Base-by-base conservation (phyloP, 352 stramenopile species). In the Globisporangium spinosum region DNA sequence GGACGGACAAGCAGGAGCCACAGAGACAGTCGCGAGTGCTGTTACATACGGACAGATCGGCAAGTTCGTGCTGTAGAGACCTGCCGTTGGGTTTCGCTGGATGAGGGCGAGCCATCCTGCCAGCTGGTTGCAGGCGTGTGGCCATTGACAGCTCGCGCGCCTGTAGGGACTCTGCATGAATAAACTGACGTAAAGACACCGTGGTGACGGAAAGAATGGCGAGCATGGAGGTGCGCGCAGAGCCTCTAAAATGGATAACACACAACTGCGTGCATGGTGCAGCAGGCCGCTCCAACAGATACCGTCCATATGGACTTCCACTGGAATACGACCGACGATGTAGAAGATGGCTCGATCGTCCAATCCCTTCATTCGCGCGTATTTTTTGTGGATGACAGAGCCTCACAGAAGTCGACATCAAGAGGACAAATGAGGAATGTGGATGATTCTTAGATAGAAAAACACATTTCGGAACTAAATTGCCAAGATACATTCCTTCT, bases 281-380 rank as follows among this genome's bases (percentile, higher is more conserved):
- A 51, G 20, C 9, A 17, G 9, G 12, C 35, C 13, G 17, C 38
- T 9, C 17, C 4, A 7, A n/a, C 15, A n/a, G 8, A 22, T 8
- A 22, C 43, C 6, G 17, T 51, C 17, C 43, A 51, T 51, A 51
- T 6, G 17, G 43, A 51, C 5, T 15, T 45, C 12, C 13, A 1
- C 10, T 45, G 43, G 43, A 22, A 51, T 51, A 51, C 49, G 49
- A 56, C 49, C 49, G 20, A 56, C 49, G 49, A 56, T 56, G 49
- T 32, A 56, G 49, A 56, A 56, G 49, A 15, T 56, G 13, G 22
- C 17, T 51, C 43, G 6, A 20, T 20, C 43, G 43, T 51, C 43
- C 13, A 51, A 51, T 51, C 43, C 17, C 43, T 51, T 51, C 43
- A 51, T 51, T 51, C 43, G 43, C 43, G 43, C 22, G 43, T 22